Base-by-base conservation (phyloP, 371 early-diverging fungal species). In the Catenaria anguillulae region DNA sequence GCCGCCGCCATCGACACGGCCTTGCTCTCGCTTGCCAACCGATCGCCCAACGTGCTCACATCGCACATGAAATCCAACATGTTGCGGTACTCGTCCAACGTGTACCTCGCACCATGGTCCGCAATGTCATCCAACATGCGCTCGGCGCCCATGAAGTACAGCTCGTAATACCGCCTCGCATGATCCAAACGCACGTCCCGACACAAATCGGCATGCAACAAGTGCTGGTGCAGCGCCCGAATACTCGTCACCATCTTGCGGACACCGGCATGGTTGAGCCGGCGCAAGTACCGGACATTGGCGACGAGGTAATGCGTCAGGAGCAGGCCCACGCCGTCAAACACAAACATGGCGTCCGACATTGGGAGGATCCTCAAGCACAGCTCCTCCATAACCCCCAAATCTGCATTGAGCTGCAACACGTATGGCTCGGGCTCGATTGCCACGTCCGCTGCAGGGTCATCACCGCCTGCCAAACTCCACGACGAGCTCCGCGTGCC, bases 391-490 rank as follows among this genome's bases (percentile, higher is more conserved):
- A 83, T 71, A 13, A 79, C 76, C 50, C 87, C 80, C 33, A 92
- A 66, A 56, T 91, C 89, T 35, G 82, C 69, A 64, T 90, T 92
- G 5, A 92, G 76, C 12, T 80, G 74, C 54, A 84, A 79, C 23
- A 93, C 78, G 70, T 90, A 92, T 63, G 85, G 84, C 68, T 93
- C 94, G 12, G 93, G 92, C 62, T 90, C 89, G 50, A 71, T 71
- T n/a, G n/a, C n/a, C n/a, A n/a, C n/a, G n/a, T n/a, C n/a, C n/a
- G n/a, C n/a, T n/a, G n/a, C n/a, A 10, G 40, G 40, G 50, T 82
- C 84, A 40, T 40, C 17, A 17, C 40, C 40, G 40, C 40, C 40
- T n/a, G n/a, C n/a, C n/a, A n/a, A n/a, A n/a, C n/a, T n/a, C n/a
- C n/a, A n/a, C n/a, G n/a, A n/a, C n/a, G n/a, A n/a, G n/a, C n/a